A percentile compares a stretch with the other conserved stretches of the same genome.
Conservation (phyloP, 2,329 filamentous ascomycete genomes). For the Xylariales sp. region DNA sequence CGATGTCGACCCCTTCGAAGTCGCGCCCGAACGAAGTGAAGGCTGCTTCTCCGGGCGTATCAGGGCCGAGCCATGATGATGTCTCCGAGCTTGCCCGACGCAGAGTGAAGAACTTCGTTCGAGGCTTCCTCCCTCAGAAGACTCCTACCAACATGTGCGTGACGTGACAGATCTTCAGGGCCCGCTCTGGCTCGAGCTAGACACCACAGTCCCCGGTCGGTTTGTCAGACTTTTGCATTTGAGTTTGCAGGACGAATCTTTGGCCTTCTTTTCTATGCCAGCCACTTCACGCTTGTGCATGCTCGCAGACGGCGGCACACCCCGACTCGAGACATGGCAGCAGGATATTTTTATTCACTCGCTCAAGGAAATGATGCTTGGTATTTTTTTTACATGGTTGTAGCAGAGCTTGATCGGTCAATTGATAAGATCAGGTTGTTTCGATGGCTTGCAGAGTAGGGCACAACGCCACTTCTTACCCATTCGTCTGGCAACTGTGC, state of each 20-base stretch:
- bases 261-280: conserved; percentile 12
- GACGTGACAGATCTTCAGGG: conserved; percentile 19
- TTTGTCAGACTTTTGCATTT: conserved; percentile 8
- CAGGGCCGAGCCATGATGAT: conserved; percentile 23
- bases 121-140: conserved; percentile 24
- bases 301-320: too few species aligned
- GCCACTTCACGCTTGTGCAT: too few species aligned
- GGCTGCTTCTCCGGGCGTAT: conserved; percentile 12
- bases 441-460: conserved; percentile 3
- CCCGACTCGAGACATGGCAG: too few species aligned
- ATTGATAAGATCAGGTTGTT: conserved; percentile 3
- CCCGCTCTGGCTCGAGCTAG: too few species aligned
- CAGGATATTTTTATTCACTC: too few species aligned
- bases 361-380: too few species aligned
- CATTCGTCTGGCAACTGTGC: conserved; percentile 1
- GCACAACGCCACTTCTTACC: conserved; percentile 6
- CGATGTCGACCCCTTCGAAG: conserved; percentile 11
- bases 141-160: conserved; percentile 25
- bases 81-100: conserved; percentile 24
- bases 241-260: conserved; percentile 10
- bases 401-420: too few species aligned
- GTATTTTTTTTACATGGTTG: too few species aligned
- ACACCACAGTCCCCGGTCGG: conserved; percentile 13
- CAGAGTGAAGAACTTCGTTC: conserved; percentile 23
- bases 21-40: too few species aligned